These are phyloP conservation scores for Oldenlandia corymbosa DNA, from an alignment of 257 asterid genomes.

Conservation along the genomic window DNA sequence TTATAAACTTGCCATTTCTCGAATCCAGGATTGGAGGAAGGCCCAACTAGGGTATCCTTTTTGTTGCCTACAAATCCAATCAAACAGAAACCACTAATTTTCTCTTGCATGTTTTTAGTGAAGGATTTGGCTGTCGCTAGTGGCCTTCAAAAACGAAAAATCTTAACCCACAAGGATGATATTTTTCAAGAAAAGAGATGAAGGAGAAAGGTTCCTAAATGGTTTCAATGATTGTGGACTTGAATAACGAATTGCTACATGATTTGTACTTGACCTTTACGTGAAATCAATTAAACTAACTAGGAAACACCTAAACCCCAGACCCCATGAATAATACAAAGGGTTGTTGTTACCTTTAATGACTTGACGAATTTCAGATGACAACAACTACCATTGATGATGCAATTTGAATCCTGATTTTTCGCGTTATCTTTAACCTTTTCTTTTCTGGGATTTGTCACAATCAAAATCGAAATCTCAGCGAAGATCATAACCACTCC, in stretches of 20 bases:
- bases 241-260: slow-evolving; percentile 21
- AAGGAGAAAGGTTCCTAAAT: slow-evolving; percentile 13
- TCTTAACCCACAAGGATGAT: slow-evolving; percentile 6
- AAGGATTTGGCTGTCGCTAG: slow-evolving; percentile 20
- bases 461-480: too few species aligned
- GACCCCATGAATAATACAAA: background rate
- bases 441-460: background rate
- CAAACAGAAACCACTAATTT: slow-evolving; percentile 18
- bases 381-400: background rate
- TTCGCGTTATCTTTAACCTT: background rate
- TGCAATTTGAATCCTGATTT: background rate
- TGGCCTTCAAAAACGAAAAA: slow-evolving; percentile 20
- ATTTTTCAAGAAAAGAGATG: slow-evolving; percentile 21
- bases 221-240: slow-evolving; percentile 34
- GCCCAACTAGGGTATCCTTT: slow-evolving; percentile 4
- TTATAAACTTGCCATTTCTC: slow-evolving; percentile 5
- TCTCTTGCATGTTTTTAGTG: slow-evolving; percentile 11
- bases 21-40: background rate
- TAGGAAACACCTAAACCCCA: slow-evolving; percentile 1
- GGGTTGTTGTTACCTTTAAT: background rate
- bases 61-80: slow-evolving; percentile 16
- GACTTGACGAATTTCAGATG: background rate
- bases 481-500: background rate
- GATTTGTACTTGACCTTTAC: background rate
- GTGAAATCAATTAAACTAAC: background rate